Conservation (phyloP, 495 filamentous ascomycete species). For the Tuber aestivum region DNA sequence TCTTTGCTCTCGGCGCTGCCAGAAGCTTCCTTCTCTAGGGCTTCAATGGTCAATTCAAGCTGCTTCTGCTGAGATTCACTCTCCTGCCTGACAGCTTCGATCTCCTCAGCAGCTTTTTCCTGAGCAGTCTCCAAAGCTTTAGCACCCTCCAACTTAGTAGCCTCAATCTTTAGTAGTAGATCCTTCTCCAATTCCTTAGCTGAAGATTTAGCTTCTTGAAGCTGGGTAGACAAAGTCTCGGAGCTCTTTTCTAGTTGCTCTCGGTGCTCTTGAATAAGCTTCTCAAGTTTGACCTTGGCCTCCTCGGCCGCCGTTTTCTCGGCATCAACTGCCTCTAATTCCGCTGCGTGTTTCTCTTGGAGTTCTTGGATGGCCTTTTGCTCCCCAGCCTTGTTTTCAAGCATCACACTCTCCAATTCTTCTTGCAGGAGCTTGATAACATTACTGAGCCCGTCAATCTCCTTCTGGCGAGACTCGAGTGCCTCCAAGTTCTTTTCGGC, state of each 20-base stretch:
- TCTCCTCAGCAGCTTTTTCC: conserved; percentile 18
- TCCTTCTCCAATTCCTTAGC: conserved; percentile 29
- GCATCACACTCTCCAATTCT: conserved; percentile 47
- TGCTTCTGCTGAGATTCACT: conserved; percentile 14
- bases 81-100: conserved; percentile 24
- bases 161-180: conserved; percentile 23
- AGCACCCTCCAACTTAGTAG: conserved; percentile 22
- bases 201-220: conserved; percentile 23
- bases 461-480: conserved; percentile 30
- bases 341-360: conserved; percentile 46
- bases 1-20: conserved; percentile 30
- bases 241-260: conserved; percentile 37
- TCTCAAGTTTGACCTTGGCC: conserved; percentile 32
- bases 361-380: conserved; percentile 44
- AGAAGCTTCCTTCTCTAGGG: conserved; percentile 21
- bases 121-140: conserved; percentile 28
- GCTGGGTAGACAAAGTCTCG: conserved; percentile 22
- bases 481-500: conserved; percentile 46
- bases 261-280: conserved; percentile 34
- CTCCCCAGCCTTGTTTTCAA: conserved; percentile 46
- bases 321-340: conserved; percentile 21
- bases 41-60: conserved; percentile 25
- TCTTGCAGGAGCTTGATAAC: conserved; percentile 48
- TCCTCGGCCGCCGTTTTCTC: conserved; percentile 25
- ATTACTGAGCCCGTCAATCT: conserved; percentile 47